Conservation (phyloP, 305 asterid genomes). For the Rubia peregrina region DNA sequence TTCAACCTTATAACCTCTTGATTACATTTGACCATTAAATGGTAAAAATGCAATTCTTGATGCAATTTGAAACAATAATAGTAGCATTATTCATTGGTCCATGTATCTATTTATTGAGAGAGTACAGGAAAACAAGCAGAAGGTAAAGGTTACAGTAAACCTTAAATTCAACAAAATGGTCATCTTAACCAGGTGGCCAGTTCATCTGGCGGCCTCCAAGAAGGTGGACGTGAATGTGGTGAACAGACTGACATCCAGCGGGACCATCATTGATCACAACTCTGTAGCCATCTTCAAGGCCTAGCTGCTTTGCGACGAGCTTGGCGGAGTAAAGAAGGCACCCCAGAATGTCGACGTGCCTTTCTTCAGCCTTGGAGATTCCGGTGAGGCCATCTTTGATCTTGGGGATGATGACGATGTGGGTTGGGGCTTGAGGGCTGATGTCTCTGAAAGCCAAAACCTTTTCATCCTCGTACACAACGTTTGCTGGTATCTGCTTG, state of each 20-base stretch:
- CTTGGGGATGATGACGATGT: constrained; percentile 8
- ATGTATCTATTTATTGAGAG: neutral
- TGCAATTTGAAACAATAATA: neutral
- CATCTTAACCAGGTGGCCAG: constrained; percentile 88
- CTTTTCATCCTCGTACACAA: constrained; percentile 60
- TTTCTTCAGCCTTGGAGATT: constrained; percentile 61
- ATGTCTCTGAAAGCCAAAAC: constrained; percentile 6
- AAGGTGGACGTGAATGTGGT: constrained; percentile 83
- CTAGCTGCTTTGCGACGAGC: constrained; percentile 79
- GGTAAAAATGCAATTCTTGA: neutral
- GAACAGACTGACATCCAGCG: constrained; percentile 76
- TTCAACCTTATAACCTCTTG: neutral
- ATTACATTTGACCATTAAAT: neutral
- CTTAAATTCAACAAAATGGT: neutral
- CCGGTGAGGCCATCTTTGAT: constrained; percentile 3
- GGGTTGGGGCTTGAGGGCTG: constrained; percentile 12
- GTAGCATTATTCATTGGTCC: neutral
- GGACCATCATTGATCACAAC: constrained; percentile 82
- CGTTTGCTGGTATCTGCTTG: constrained; percentile 60
- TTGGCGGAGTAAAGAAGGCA: constrained; percentile 71
- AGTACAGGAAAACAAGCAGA: neutral
- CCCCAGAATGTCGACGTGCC: constrained; percentile 64
- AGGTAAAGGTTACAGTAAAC: neutral
- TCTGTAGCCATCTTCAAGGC: constrained; percentile 77
- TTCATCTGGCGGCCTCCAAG: constrained; percentile 89